These are phyloP conservation scores for Ceratopteris richardii DNA, from an alignment of 75 land plant species.

Conservation along the genomic window DNA sequence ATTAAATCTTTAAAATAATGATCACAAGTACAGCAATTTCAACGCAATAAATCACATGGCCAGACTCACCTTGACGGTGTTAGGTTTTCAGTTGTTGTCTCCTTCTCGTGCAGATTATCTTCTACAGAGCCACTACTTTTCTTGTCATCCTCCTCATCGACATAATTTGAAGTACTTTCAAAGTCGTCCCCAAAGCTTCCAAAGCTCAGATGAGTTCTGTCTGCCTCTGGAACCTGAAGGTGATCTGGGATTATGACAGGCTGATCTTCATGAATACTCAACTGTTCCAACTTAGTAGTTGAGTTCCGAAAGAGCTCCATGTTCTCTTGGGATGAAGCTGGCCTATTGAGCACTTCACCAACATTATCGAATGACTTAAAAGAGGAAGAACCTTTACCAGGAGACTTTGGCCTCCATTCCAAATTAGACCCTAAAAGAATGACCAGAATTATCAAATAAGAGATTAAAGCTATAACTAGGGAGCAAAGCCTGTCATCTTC, in stretches of 20 bases:
- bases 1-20: too few relatives aligned
- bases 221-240: constrained; percentile 64
- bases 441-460: not conserved
- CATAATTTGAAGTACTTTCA: not conserved
- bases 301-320: constrained; percentile 12
- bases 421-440: constrained; percentile 12
- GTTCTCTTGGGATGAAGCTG: constrained; percentile 2
- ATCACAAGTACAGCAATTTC: not conserved
- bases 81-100: constrained; percentile 13
- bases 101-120: constrained; percentile 11
- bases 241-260: constrained; percentile 76
- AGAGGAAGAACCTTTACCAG: constrained; percentile 17
- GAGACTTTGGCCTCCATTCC: constrained; percentile 77
- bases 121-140: constrained; percentile 8
- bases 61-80: not conserved
- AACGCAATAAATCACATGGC: not conserved
- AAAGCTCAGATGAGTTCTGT: constrained; percentile 54
- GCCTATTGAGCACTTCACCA: constrained; percentile 11
- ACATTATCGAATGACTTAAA: constrained; percentile 11
- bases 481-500: not conserved
- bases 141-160: constrained; percentile 8
- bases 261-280: constrained; percentile 37
- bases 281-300: constrained; percentile 37
- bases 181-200: constrained; percentile 61
- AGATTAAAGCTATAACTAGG: not conserved